These are phyloP conservation scores for Nematocida sp. DNA, from an alignment of 371 early-diverging fungal species.

Conservation along the genomic window DNA sequence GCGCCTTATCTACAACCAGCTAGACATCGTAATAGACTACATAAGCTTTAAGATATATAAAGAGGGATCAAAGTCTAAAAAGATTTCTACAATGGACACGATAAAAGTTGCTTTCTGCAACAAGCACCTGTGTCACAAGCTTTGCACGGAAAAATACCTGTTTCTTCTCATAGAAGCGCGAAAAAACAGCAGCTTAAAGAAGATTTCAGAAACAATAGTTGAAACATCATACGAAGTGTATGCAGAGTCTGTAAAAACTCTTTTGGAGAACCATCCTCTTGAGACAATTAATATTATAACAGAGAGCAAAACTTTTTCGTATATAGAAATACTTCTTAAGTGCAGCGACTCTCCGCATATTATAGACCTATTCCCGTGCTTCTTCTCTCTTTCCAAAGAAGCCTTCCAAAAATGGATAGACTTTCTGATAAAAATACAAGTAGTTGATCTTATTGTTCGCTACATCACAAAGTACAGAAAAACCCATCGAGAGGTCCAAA, in stretches of 20 bases:
- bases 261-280: slow-evolving; percentile 21
- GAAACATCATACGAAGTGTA: slow-evolving; percentile 37
- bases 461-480: background rate
- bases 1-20: background rate
- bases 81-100: slow-evolving; percentile 11
- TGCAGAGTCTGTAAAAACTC: slow-evolving; percentile 27
- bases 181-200: slow-evolving; percentile 6
- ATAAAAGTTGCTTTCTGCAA: slow-evolving; percentile 15
- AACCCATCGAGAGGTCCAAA: slow-evolving; percentile 16
- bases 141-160: slow-evolving; percentile 46
- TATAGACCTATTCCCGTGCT: slow-evolving; percentile 52
- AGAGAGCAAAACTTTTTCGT: background rate
- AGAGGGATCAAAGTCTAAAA: slow-evolving; percentile 23
- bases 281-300: background rate
- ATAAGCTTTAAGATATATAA: slow-evolving; percentile 3
- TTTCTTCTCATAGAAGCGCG: slow-evolving; percentile 26
- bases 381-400: slow-evolving; percentile 26
- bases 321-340: slow-evolving; percentile 12
- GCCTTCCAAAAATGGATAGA: slow-evolving; percentile 28
- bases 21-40: slow-evolving; percentile 25
- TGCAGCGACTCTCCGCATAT: slow-evolving; percentile 27
- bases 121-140: slow-evolving; percentile 6
- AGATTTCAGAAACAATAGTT: slow-evolving; percentile 20
- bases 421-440: background rate
- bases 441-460: slow-evolving; percentile 5